Evolutionary conservation across 108 stramenopile species (phyloP), one percentile per base, ranked within the genome.

Genomic region (Chaetoceros tenuissimus): DNA sequence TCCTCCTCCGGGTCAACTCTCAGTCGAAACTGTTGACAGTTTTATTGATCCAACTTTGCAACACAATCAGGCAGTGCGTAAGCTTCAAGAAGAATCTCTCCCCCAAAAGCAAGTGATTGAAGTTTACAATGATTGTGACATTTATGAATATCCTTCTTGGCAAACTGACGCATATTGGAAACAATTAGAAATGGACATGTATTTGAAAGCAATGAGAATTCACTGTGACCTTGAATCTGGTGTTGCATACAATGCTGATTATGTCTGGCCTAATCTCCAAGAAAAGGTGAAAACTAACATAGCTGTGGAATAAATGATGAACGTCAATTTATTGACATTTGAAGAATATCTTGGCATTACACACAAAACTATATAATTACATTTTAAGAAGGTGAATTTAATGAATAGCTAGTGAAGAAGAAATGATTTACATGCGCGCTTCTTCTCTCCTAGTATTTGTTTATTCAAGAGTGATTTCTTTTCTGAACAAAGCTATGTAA

Each of bases 31-130:
- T 28, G 78, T 95, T 13, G 72, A 82, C 51, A 66, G 68, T 59
- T 92, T 95, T 60, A 60, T 95, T 7, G 88, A 95, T 72, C 77
- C 81, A 22, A 69, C 60, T 17, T 60, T 92, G 47, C 85, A 90
- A 60, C 90, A 95, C 66, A 84, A 86, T 52, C 77, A 79, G 29
- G 45, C 27, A 2, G 30, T 55, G 64, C 46, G 28, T 51, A 72
- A 67, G 48, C 46, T 57, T 53, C 29, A 31, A 23, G 45, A 30
- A 54, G 29, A 49, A 53, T 49, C n/a, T n/a, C n/a, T n/a, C n/a
- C 25, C 55, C 43, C 55, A 47, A n/a, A 25, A 46, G n/a, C 17
- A 46, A 28, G 31, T 79, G 1, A 19, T 86, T 50, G 73, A 58
- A 31, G 66, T 75, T 21, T 66, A 73, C 64, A 61, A 79, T 50